These are phyloP conservation scores for Fusarium napiforme DNA, from an alignment of 2,329 filamentous ascomycete species.

Conservation along the genomic window DNA sequence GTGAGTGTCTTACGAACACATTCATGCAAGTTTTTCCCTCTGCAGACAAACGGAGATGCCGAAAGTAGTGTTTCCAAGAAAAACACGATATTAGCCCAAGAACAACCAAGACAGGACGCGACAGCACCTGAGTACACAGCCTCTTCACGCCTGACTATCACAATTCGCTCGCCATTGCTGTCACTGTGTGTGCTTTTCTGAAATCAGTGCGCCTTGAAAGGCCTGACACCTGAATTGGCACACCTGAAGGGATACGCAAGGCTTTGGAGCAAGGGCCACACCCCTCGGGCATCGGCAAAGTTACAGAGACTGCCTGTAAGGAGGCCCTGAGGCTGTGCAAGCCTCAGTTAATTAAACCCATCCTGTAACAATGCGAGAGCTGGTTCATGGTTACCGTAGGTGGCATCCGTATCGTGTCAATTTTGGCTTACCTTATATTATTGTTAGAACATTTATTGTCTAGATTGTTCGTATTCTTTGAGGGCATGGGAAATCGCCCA, in stretches of 20 bases:
- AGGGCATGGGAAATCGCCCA: background rate
- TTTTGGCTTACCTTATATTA: background rate
- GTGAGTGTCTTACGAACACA: background rate
- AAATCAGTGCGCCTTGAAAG: background rate
- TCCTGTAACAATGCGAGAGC: constrained; percentile 31
- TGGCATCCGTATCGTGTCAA: constrained; percentile 5
- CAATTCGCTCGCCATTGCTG: constrained; percentile 1
- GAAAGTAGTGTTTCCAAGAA: constrained; percentile 9
- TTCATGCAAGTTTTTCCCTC: constrained; percentile 8
- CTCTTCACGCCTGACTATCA: background rate
- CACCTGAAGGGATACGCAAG: constrained; percentile 15
- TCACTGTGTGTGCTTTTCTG: background rate
- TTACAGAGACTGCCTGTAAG: background rate
- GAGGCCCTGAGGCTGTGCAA: constrained; percentile 36
- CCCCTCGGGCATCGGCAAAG: constrained; percentile 29
- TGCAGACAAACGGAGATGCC: constrained; percentile 7
- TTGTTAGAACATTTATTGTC: background rate
- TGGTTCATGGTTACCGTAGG: constrained; percentile 7
- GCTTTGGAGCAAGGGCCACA: constrained; percentile 17
- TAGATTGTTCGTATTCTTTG: background rate
- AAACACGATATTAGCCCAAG: background rate
- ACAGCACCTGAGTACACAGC: constrained; percentile 7
- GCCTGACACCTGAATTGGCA: constrained; percentile 1
- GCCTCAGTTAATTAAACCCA: constrained; percentile 36
- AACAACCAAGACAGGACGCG: constrained; percentile 15